phyloP scores from a whole-genome alignment of 2,329 filamentous ascomycete genomes.

The Aspergillus sp. region DNA sequence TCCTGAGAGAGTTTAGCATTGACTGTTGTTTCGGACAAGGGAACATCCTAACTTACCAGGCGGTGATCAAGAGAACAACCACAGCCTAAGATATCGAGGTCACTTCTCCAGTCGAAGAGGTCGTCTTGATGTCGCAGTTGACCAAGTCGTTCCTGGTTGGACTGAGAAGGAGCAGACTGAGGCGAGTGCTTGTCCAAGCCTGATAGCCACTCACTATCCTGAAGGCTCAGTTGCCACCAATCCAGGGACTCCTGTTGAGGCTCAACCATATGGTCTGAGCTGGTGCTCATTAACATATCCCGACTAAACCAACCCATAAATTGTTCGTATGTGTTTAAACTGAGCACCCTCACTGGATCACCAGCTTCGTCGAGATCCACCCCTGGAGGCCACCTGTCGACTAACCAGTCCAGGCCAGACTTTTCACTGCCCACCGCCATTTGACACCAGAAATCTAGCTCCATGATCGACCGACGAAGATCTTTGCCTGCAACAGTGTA shows the following conservation, averaged over 20 bases:
- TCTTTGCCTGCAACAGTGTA: conserved; percentile 70
- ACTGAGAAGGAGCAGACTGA: conserved; percentile 1
- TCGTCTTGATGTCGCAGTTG: conserved; percentile 28
- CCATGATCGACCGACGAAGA: conserved; percentile 75
- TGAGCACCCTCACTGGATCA: conserved; percentile 72
- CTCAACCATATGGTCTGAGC: conserved; percentile 58
- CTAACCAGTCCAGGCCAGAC: conserved; percentile 87
- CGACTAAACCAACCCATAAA: conserved; percentile 76
- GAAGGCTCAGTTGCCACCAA: conserved; percentile 65
- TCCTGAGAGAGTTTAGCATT: conserved; percentile 40
- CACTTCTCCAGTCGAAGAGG: conserved; percentile 36
- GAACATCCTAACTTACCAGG: conserved; percentile 24
- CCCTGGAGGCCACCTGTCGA: conserved; percentile 72
- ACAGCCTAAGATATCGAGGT: conserved; percentile 35
- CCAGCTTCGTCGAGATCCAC: conserved; percentile 67
- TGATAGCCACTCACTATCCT: conserved; percentile 53
- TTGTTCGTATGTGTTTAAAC: conserved; percentile 70
- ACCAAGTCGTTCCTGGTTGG: conserved; percentile 27
- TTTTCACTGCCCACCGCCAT: conserved; percentile 88
- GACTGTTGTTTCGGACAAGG: not conserved
- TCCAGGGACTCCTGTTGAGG: conserved; percentile 64
- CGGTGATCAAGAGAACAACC: conserved; percentile 25
- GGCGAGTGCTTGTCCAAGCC: conserved; percentile 40
- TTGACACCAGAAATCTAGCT: conserved; percentile 96
- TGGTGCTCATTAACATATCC: conserved; percentile 51